phyloP scores from a whole-genome alignment of 2,329 filamentous ascomycete species.

The Verticillium zaregamsianum region DNA sequence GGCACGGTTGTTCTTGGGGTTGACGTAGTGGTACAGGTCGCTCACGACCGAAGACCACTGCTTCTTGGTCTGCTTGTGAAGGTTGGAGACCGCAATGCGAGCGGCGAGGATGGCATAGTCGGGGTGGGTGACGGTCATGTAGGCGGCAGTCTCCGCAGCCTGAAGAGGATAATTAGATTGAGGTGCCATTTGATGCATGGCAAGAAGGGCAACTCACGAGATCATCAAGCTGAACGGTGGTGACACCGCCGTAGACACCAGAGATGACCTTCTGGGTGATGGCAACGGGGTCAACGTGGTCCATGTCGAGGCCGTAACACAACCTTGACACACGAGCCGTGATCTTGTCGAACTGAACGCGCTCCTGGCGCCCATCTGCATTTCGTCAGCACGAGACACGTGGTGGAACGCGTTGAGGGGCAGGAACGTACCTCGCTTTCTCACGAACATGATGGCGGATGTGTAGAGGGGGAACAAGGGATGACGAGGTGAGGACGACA shows the following conservation, averaged over 20 bases:
- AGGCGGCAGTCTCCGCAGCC: conserved; percentile 97
- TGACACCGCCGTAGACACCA: conserved; percentile 97
- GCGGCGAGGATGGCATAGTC: conserved; percentile 98
- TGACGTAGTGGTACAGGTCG: conserved; percentile 93
- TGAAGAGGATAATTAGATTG: conserved; percentile 32
- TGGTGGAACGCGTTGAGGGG: neutral
- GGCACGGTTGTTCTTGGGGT: conserved; percentile 78
- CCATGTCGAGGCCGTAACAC: conserved; percentile 94
- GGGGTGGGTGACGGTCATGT: conserved; percentile 99
- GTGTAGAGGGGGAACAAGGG: conserved; percentile 9
- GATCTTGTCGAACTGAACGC: conserved; percentile 99
- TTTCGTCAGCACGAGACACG: neutral
- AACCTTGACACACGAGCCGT: conserved; percentile 95
- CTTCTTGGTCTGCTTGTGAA: conserved; percentile 99
- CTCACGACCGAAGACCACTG: conserved; percentile 95
- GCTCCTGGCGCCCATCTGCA: conserved; percentile 96
- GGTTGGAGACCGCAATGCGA: conserved; percentile 97
- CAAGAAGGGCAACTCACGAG: conserved; percentile 58
- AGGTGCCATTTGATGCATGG: neutral
- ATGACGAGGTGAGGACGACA: conserved; percentile 16
- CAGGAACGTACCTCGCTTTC: conserved; percentile 53
- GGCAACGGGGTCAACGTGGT: conserved; percentile 92
- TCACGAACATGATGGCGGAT: conserved; percentile 52
- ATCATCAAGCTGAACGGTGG: conserved; percentile 93
- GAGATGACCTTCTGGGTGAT: conserved; percentile 99